These are phyloP conservation scores for Colletotrichum magnum DNA, from an alignment of 2,329 filamentous ascomycete species.

Conservation along the genomic window DNA sequence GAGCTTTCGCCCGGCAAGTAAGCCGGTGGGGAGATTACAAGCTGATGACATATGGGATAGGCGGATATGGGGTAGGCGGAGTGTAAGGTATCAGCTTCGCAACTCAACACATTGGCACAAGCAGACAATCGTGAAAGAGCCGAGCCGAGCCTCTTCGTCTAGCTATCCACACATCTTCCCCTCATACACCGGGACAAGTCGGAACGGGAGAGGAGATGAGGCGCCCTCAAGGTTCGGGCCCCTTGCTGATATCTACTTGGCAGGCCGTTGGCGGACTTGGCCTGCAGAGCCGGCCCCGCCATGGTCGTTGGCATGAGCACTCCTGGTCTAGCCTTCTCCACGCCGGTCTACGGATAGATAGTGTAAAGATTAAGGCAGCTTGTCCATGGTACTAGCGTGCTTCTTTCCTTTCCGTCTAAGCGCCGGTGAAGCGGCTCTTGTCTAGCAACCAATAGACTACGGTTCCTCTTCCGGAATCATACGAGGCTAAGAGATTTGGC, in stretches of 20 bases:
- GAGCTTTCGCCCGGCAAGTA: too few species aligned
- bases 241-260: slow-evolving; percentile 7
- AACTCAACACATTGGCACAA: neutral
- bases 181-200: neutral
- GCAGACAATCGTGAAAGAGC: neutral
- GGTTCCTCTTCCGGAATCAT: neutral
- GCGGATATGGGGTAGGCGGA: too few species aligned
- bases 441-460: neutral
- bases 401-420: neutral
- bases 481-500: neutral
- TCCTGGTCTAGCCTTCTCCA: neutral
- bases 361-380: neutral
- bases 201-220: neutral
- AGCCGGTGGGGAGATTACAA: too few species aligned
- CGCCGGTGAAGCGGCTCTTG: neutral
- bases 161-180: neutral
- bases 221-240: neutral
- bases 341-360: neutral
- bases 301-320: neutral
- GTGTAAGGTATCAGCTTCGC: too few species aligned
- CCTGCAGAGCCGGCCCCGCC: neutral
- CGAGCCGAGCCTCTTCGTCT: neutral
- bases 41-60: too few species aligned
- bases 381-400: too few species aligned
- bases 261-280: neutral